A percentile compares a stretch with the other conserved stretches of the same genome.
Conservation (phyloP, 1,139 yeast genomes). For the Saccharomyces hybrid region DNA sequence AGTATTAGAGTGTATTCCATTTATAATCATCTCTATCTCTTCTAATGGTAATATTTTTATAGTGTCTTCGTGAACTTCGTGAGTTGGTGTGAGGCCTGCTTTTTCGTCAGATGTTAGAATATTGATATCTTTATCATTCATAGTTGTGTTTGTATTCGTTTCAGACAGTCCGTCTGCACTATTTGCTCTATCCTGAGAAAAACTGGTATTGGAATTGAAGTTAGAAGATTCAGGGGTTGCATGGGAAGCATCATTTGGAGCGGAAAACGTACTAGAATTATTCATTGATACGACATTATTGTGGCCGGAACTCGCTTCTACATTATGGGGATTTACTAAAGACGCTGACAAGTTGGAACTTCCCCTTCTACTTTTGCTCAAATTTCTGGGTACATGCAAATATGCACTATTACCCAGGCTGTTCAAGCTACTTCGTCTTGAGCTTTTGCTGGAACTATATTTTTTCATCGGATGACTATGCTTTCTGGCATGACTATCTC, state of each 20-base stretch:
- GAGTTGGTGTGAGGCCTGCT: background rate
- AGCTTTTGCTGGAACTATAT: slow-evolving; percentile 5
- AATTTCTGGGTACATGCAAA: slow-evolving; percentile 2
- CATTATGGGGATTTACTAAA: slow-evolving; percentile 1
- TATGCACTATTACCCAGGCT: slow-evolving; percentile 3
- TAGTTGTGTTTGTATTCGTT: background rate
- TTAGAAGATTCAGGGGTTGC: slow-evolving; percentile 3
- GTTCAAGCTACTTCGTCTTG: slow-evolving; percentile 11
- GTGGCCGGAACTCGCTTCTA: background rate
- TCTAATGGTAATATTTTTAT: slow-evolving; percentile 30
- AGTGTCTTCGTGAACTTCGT: too few species aligned
- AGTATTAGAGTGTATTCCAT: slow-evolving; percentile 23
- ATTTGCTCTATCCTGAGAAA: too few species aligned
- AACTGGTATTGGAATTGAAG: background rate
- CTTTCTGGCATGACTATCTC: slow-evolving; percentile 8
- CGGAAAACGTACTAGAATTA: background rate
- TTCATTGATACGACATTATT: slow-evolving; percentile 2
- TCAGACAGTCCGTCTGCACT: too few species aligned
- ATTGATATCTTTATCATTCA: background rate
- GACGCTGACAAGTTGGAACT: slow-evolving; percentile 3
- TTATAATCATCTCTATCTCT: slow-evolving; percentile 34
- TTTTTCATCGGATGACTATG: slow-evolving; percentile 2
- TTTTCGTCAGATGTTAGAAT: too few species aligned
- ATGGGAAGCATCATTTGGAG: slow-evolving; percentile 8
- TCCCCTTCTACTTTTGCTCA: slow-evolving; percentile 9